Percentiles rank a stretch among this genome's conserved stretches.
Conservation (phyloP, 345 rosid genomes). For the Heritiera fomes region DNA sequence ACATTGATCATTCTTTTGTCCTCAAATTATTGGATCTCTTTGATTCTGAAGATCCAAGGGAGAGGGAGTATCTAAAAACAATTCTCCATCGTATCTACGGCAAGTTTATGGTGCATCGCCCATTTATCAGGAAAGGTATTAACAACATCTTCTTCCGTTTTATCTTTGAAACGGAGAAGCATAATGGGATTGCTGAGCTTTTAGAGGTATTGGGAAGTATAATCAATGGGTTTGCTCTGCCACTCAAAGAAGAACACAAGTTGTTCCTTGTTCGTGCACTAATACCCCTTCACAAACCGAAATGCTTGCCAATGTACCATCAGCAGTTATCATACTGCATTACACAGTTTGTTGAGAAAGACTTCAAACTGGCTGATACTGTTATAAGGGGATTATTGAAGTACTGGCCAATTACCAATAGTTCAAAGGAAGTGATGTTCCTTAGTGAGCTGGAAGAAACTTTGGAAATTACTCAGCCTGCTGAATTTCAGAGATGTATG, state of each 20-base stretch:
- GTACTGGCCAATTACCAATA: constrained; percentile 72
- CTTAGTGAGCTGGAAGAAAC: constrained; percentile 71
- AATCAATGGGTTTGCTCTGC: constrained; percentile 76
- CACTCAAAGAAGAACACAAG: constrained; percentile 74
- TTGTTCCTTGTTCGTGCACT: constrained; percentile 64
- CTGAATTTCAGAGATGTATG: constrained; percentile 74
- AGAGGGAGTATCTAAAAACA: constrained; percentile 68
- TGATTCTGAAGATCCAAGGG: constrained; percentile 76
- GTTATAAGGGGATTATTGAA: constrained; percentile 61
- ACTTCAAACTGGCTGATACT: constrained; percentile 67
- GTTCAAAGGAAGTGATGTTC: constrained; percentile 74
- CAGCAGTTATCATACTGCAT: constrained; percentile 72
- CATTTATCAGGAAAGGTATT: constrained; percentile 66
- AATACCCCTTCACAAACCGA: constrained; percentile 76
- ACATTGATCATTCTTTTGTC: constrained; percentile 63
- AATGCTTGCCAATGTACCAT: constrained; percentile 67
- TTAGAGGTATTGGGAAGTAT: constrained; percentile 53
- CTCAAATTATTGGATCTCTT: constrained; percentile 60
- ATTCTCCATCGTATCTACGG: constrained; percentile 73
- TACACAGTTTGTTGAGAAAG: constrained; percentile 70
- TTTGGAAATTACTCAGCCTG: constrained; percentile 68
- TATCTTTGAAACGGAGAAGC: constrained; percentile 58
- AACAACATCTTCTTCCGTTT: constrained; percentile 66
- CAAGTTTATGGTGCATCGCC: constrained; percentile 74
- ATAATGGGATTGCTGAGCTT: constrained; percentile 48